Percentiles rank a stretch among this genome's conserved stretches.
phyloP scores from a whole-genome alignment of 2,329 filamentous ascomycete genomes.

The Xylaria hypoxylon region DNA sequence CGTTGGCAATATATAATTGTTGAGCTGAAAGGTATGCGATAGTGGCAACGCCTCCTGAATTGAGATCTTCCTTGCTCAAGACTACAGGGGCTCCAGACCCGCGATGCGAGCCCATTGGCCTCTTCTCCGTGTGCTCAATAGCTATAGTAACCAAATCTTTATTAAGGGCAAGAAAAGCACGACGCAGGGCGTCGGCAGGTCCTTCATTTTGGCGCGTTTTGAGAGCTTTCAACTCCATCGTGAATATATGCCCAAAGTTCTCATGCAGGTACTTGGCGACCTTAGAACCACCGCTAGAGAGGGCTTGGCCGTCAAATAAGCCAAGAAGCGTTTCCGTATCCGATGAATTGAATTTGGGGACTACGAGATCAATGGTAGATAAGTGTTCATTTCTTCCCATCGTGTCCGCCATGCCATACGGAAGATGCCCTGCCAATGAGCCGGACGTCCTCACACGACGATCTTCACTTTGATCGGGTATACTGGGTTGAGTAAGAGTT shows the following conservation, averaged over 20 bases:
- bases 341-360: slow-evolving; percentile 89
- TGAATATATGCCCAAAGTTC: slow-evolving; percentile 89
- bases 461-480: slow-evolving; percentile 95
- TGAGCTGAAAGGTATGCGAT: slow-evolving; percentile 90
- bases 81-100: slow-evolving; percentile 78
- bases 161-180: slow-evolving; percentile 89
- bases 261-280: slow-evolving; percentile 97
- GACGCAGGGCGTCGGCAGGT: slow-evolving; percentile 82
- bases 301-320: slow-evolving; percentile 94
- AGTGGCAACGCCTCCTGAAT: slow-evolving; percentile 90
- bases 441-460: slow-evolving; percentile 95
- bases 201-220: slow-evolving; percentile 76
- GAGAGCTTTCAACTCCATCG: slow-evolving; percentile 80
- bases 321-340: slow-evolving; percentile 91
- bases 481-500: slow-evolving; percentile 90
- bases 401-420: slow-evolving; percentile 98
- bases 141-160: slow-evolving; percentile 92
- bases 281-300: slow-evolving; percentile 90
- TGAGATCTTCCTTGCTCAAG: slow-evolving; percentile 88
- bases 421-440: slow-evolving; percentile 88
- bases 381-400: slow-evolving; percentile 93
- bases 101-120: slow-evolving; percentile 73
- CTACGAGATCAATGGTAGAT: slow-evolving; percentile 94
- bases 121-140: slow-evolving; percentile 82
- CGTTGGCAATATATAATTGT: slow-evolving; percentile 93